phyloP scores from a whole-genome alignment of 805 yeast species.

The Wickerhamomyces kurtzmanii region DNA sequence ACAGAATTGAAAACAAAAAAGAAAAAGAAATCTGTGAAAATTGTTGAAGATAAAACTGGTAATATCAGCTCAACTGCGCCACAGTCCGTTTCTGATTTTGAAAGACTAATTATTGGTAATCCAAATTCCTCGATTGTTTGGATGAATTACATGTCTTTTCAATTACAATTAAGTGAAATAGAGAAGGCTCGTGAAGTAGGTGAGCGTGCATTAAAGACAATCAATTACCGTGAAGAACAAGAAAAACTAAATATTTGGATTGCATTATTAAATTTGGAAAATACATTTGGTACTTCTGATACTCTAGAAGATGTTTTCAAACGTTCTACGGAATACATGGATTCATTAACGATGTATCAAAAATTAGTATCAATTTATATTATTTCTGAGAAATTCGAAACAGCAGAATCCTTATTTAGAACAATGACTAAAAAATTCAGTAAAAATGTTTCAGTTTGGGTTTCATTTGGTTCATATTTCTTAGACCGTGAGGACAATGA shows the following conservation, averaged over 20 bases:
- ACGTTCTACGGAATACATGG: conserved; percentile 87
- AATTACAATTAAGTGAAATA: conserved; percentile 84
- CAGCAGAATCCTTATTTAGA: conserved; percentile 63
- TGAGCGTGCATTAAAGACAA: conserved; percentile 84
- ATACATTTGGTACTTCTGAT: conserved; percentile 83
- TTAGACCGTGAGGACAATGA: conserved; percentile 45
- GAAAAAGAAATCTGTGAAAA: conserved; percentile 27
- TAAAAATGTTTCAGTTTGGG: conserved; percentile 64
- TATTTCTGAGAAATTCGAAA: conserved; percentile 59
- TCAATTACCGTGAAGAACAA: conserved; percentile 82
- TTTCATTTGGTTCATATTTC: conserved; percentile 66
- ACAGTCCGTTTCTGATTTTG: conserved; percentile 86
- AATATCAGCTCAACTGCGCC: conserved; percentile 81
- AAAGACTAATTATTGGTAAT: conserved; percentile 81
- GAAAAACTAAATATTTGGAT: conserved; percentile 95
- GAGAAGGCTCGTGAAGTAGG: conserved; percentile 93
- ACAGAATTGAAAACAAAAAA: conserved; percentile 34
- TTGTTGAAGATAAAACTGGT: conserved; percentile 73
- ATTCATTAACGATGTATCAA: conserved; percentile 70
- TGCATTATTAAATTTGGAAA: conserved; percentile 88
- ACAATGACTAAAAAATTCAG: conserved; percentile 76
- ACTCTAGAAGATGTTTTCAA: conserved; percentile 72
- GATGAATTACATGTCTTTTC: conserved; percentile 99
- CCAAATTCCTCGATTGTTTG: conserved; percentile 91
- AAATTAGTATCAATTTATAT: conserved; percentile 68